A percentile compares a stretch with the other conserved stretches of the same genome.
phyloP scores from a whole-genome alignment of 2,329 filamentous ascomycete genomes.

The Rutstroemia sp. region DNA sequence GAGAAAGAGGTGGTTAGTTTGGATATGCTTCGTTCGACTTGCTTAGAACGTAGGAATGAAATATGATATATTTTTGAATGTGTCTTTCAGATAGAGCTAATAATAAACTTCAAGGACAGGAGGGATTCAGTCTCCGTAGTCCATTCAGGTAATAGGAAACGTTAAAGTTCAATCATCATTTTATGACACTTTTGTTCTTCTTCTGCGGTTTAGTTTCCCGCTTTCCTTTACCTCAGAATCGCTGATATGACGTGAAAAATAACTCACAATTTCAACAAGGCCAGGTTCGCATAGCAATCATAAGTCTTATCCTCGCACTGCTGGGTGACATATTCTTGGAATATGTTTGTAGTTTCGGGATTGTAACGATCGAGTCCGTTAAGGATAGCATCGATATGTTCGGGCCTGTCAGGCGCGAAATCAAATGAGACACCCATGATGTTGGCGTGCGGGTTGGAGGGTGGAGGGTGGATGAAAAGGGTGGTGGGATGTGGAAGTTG shows the following conservation, averaged over 20 bases:
- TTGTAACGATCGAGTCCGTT: constrained; percentile 98
- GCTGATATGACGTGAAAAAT: constrained; percentile 3
- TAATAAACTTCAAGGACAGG: constrained; percentile 60
- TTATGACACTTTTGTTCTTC: constrained; percentile 12
- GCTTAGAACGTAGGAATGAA: constrained; percentile 9
- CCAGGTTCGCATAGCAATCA: constrained; percentile 95
- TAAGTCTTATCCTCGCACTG: constrained; percentile 94
- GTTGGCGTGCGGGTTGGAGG: neutral
- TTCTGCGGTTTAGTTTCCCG: neutral
- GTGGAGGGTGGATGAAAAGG: neutral
- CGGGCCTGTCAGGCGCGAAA: constrained; percentile 84
- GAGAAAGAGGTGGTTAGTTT: constrained; percentile 1
- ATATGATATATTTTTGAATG: neutral
- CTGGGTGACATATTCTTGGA: constrained; percentile 89
- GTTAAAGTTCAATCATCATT: constrained; percentile 76
- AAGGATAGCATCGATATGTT: constrained; percentile 87
- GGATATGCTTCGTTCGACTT: neutral
- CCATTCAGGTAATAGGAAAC: constrained; percentile 97
- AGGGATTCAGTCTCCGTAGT: constrained; percentile 49
- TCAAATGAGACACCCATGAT: constrained; percentile 51
- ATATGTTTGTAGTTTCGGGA: constrained; percentile 85
- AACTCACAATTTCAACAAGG: constrained; percentile 92
- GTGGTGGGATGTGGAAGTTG: constrained; percentile 1
- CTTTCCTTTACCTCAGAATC: too few species aligned
- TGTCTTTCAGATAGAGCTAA: constrained; percentile 67